Conservation (phyloP, 768 basidiomycete species). For the Amanita inopinata region DNA sequence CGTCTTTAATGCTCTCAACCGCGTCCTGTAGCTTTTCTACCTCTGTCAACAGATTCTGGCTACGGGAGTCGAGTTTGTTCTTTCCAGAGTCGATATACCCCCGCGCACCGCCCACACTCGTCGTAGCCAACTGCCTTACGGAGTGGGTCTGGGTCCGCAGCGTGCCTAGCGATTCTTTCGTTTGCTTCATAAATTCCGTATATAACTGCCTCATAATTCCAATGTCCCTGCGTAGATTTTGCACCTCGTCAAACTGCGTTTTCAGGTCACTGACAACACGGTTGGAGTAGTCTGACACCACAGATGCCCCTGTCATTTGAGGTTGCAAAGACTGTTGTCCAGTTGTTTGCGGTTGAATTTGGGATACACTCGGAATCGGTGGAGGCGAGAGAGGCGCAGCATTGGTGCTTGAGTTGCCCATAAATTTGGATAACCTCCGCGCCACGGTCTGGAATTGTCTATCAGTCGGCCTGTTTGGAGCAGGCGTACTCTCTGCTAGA, state of each 20-base stretch:
- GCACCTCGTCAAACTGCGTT: conserved; percentile 91
- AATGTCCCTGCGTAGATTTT: conserved; percentile 86
- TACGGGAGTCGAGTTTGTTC: conserved; percentile 79
- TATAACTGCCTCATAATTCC: conserved; percentile 93
- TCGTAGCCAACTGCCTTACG: conserved; percentile 78
- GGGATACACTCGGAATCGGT: too few relatives aligned
- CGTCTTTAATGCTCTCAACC: conserved; percentile 82
- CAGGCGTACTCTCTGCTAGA: conserved; percentile 57
- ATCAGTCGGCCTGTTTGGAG: conserved; percentile 60
- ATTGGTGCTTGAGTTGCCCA: conserved; percentile 31
- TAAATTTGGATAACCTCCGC: conserved; percentile 62
- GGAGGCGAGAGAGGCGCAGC: conserved; percentile 16
- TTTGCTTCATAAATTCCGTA: conserved; percentile 85
- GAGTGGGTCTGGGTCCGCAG: conserved; percentile 79
- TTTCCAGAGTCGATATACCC: conserved; percentile 89
- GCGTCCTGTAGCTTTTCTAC: conserved; percentile 91
- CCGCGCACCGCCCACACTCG: conserved; percentile 76
- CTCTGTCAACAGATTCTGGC: conserved; percentile 83
- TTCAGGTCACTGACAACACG: conserved; percentile 77
- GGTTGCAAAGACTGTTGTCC: conserved; percentile 62
- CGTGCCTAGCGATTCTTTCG: conserved; percentile 73
- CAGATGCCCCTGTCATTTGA: conserved; percentile 68
- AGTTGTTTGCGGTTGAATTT: conserved; percentile 52
- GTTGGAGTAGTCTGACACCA: conserved; percentile 59
- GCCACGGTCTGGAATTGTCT: conserved; percentile 66